Percentiles rank a stretch among this genome's conserved stretches.
Evolutionary conservation across 2,329 filamentous ascomycete genomes (phyloP).

Genomic region (Aspergillus sp.): DNA sequence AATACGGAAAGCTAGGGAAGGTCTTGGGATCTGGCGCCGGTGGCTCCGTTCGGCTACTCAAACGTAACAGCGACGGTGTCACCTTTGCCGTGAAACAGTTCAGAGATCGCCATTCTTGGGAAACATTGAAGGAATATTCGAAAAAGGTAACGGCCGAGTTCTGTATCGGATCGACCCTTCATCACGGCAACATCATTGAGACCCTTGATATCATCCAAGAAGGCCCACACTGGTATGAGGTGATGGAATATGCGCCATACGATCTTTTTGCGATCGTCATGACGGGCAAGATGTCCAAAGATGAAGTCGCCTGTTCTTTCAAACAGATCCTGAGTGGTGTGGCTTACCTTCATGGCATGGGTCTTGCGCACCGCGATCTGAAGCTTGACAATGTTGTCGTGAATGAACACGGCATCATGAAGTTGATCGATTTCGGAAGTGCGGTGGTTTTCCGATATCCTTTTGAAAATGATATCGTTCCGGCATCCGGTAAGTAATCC

Average conservation of each 20-base stretch:
- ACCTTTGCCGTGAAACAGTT: slow-evolving; percentile 99
- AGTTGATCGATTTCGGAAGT: slow-evolving; percentile 98
- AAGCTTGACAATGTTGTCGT: slow-evolving; percentile 98
- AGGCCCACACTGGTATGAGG: slow-evolving; percentile 92
- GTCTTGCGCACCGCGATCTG: slow-evolving; percentile 87
- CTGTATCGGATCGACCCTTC: slow-evolving; percentile 92
- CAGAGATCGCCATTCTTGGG: slow-evolving; percentile 83
- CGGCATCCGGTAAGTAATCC: slow-evolving; percentile 67
- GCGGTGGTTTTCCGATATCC: slow-evolving; percentile 96
- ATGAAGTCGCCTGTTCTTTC: slow-evolving; percentile 88
- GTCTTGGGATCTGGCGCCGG: slow-evolving; percentile 92
- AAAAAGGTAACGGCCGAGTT: slow-evolving; percentile 99
- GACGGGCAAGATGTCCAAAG: slow-evolving; percentile 93
- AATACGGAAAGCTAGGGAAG: slow-evolving; percentile 93
- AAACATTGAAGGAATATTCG: slow-evolving; percentile 91
- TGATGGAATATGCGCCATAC: slow-evolving; percentile 97
- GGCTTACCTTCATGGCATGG: slow-evolving; percentile 91
- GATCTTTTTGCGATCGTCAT: slow-evolving; percentile 98
- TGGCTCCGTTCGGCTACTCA: slow-evolving; percentile 91
- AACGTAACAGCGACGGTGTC: slow-evolving; percentile 83
- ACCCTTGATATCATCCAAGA: slow-evolving; percentile 96
- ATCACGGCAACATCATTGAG: slow-evolving; percentile 98
- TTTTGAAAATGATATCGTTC: slow-evolving; percentile 83
- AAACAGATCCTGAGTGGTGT: slow-evolving; percentile 93
- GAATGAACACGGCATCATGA: slow-evolving; percentile 95